A percentile compares a stretch with the other conserved stretches of the same genome.
Evolutionary conservation across 345 rosid genomes (phyloP).

Genomic region (Pugionium cornutum): DNA sequence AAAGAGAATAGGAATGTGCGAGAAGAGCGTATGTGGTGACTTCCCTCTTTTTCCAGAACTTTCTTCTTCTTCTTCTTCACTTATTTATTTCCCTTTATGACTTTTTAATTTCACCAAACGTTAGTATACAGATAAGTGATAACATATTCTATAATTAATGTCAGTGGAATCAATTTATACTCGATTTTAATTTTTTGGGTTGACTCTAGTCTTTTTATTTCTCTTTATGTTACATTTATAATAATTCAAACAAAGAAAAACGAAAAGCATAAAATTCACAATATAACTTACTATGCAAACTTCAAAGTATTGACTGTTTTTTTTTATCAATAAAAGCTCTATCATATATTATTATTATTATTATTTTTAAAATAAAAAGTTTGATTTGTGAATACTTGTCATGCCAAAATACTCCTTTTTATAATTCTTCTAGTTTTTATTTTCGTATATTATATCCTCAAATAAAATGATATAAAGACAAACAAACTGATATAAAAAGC

Average conservation of each 20-base stretch:
- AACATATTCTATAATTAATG: constrained; percentile 28
- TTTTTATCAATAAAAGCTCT: too few relatives aligned
- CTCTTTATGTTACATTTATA: constrained; percentile 1
- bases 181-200: constrained; percentile 12
- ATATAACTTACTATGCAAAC: background rate
- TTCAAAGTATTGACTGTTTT: too few relatives aligned
- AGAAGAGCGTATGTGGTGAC: constrained; percentile 36
- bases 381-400: too few relatives aligned
- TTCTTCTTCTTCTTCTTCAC: constrained; percentile 27
- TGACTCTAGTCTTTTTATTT: constrained; percentile 7
- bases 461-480: too few relatives aligned
- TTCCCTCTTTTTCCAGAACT: constrained; percentile 55
- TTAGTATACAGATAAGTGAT: constrained; percentile 3
- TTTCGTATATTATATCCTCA: too few relatives aligned
- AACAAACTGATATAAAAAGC: too few relatives aligned
- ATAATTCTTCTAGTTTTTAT: too few relatives aligned
- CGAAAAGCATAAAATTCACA: background rate
- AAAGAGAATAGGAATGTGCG: constrained; percentile 40
- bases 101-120: constrained; percentile 7
- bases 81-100: constrained; percentile 2
- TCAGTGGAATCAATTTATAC: constrained; percentile 9
- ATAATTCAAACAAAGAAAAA: background rate
- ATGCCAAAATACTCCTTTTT: too few relatives aligned
- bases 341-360: too few relatives aligned
- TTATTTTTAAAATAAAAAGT: too few relatives aligned